Conservation (phyloP, 1,284 basidiomycete species). For the Microbotryum silenes-acaulis region DNA sequence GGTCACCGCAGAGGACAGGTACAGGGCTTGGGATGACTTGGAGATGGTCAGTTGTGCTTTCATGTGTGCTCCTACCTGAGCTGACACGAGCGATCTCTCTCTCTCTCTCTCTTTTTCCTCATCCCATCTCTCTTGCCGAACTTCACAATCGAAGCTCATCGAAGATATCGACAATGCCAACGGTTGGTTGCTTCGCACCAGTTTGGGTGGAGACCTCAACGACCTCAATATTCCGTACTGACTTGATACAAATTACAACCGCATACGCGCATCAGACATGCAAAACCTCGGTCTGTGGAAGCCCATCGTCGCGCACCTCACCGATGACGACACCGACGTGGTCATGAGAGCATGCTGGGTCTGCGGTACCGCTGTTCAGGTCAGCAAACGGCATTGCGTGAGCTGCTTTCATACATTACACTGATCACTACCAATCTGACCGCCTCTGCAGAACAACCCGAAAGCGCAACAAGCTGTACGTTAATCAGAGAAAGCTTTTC, state of each 20-base stretch:
- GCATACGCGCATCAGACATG: slow-evolving; percentile 53
- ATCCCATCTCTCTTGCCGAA: background rate
- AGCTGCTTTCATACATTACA: too few species aligned
- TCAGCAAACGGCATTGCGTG: background rate
- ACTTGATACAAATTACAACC: too few species aligned
- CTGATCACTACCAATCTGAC: background rate
- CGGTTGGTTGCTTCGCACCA: slow-evolving; percentile 47
- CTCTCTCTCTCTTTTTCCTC: background rate
- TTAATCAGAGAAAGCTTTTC: slow-evolving; percentile 25
- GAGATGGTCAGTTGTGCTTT: slow-evolving; percentile 66
- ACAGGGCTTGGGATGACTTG: slow-evolving; percentile 80
- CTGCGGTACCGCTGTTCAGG: slow-evolving; percentile 75
- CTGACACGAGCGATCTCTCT: too few species aligned
- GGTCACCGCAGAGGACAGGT: slow-evolving; percentile 54
- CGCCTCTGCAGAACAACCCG: slow-evolving; percentile 68
- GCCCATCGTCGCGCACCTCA: slow-evolving; percentile 62
- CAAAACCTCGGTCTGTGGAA: slow-evolving; percentile 78
- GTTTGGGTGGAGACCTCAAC: background rate
- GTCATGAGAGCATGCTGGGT: slow-evolving; percentile 79
- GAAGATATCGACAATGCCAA: slow-evolving; percentile 96
- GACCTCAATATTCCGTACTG: background rate
- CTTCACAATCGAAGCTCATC: slow-evolving; percentile 54
- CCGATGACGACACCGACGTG: slow-evolving; percentile 54
- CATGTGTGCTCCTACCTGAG: background rate
- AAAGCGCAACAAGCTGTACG: slow-evolving; percentile 75